These are phyloP conservation scores for Mortierella hygrophila DNA, from an alignment of 192 early-diverging fungal species.

Conservation along the genomic window DNA sequence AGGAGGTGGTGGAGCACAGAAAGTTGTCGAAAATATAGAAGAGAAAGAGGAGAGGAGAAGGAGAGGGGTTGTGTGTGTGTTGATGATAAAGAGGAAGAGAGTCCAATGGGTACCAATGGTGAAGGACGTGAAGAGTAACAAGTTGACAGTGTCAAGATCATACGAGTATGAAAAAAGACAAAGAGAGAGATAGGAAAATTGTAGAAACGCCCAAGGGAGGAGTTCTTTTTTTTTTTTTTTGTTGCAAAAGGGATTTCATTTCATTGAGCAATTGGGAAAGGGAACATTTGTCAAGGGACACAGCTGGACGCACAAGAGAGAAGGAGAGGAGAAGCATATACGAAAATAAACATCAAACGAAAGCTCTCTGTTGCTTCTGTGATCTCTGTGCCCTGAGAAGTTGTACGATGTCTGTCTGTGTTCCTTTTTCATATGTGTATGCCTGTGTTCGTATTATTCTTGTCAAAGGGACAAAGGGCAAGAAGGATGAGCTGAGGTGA, in stretches of 20 bases:
- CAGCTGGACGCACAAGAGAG: too few relatives aligned
- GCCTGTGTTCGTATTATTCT: not conserved
- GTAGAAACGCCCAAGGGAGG: not conserved
- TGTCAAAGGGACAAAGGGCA: not conserved
- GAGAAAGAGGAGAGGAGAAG: not conserved
- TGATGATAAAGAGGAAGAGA: not conserved
- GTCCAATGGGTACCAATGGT: not conserved
- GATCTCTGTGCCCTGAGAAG: not conserved
- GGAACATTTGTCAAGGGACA: not conserved
- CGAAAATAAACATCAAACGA: constrained; percentile 2
- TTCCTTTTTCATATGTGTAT: not conserved
- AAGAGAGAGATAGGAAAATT: not conserved
- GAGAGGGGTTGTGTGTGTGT: not conserved
- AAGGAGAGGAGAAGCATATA: not conserved
- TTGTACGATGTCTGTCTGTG: not conserved
- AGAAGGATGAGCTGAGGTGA: not conserved
- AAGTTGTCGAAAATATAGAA: not conserved
- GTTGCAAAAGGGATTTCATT: not conserved
- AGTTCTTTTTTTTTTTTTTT: too few relatives aligned
- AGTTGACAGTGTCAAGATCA: not conserved
- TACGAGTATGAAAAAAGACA: not conserved
- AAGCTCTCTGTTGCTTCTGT: not conserved
- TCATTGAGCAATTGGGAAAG: not conserved
- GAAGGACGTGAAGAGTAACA: too few relatives aligned
- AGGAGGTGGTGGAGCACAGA: not conserved